phyloP scores from a whole-genome alignment of 805 yeast genomes.

The Sporopachydermia lactativora region DNA sequence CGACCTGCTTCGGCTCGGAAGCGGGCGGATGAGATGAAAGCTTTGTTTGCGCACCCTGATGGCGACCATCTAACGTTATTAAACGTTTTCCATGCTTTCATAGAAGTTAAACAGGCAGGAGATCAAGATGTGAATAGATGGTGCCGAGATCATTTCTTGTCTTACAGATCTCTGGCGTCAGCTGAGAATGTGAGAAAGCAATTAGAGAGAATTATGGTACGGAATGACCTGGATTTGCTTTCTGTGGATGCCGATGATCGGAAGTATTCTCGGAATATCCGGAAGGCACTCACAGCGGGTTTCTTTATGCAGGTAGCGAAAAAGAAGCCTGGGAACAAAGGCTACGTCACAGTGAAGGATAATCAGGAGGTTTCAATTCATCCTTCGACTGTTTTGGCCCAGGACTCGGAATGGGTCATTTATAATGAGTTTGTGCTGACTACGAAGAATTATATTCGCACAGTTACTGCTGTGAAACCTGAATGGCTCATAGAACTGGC shows the following conservation, averaged over 20 bases:
- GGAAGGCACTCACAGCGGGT: slow-evolving; percentile 83
- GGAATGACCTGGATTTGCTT: slow-evolving; percentile 57
- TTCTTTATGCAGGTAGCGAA: slow-evolving; percentile 98
- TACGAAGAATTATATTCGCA: slow-evolving; percentile 83
- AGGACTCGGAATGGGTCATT: slow-evolving; percentile 83
- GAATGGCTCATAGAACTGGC: slow-evolving; percentile 85
- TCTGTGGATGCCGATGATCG: slow-evolving; percentile 56
- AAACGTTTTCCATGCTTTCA: slow-evolving; percentile 77
- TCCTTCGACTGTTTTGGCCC: slow-evolving; percentile 84
- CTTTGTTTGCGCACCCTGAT: slow-evolving; percentile 78
- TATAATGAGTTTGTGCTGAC: slow-evolving; percentile 94
- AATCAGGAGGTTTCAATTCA: slow-evolving; percentile 92
- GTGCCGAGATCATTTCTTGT: slow-evolving; percentile 85
- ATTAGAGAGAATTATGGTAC: slow-evolving; percentile 69
- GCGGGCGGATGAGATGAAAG: slow-evolving; percentile 84
- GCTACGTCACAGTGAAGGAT: slow-evolving; percentile 87
- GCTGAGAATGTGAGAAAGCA: slow-evolving; percentile 85
- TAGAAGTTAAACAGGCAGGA: slow-evolving; percentile 45
- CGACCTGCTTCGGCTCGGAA: slow-evolving; percentile 82
- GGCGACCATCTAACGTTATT: slow-evolving; percentile 90
- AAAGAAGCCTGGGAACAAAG: slow-evolving; percentile 67
- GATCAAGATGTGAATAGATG: slow-evolving; percentile 50
- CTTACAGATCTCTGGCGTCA: slow-evolving; percentile 67
- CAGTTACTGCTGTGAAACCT: slow-evolving; percentile 81
- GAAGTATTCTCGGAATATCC: slow-evolving; percentile 57